phyloP scores from a whole-genome alignment of 2,329 filamentous ascomycete species.

The Rutstroemia sydowiana region DNA sequence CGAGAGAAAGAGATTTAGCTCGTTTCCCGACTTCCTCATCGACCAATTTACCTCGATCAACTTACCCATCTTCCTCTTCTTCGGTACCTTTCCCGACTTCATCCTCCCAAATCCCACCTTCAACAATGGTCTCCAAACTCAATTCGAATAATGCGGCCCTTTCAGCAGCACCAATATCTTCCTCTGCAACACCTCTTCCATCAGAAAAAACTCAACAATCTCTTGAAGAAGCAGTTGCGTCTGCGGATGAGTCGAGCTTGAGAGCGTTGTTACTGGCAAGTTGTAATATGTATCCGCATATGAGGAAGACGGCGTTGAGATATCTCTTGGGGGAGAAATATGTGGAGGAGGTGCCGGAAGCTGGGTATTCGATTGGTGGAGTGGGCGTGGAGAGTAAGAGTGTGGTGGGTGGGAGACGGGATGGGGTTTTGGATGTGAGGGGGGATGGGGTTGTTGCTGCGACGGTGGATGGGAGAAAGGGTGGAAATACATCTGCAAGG shows the following conservation, averaged over 20 bases:
- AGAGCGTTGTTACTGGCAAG: neutral
- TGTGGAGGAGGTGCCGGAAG: neutral
- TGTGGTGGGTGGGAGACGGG: neutral
- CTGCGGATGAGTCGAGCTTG: neutral
- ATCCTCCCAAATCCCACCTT: no score
- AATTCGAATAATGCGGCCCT: no score
- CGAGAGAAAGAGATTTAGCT: no score
- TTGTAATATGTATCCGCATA: neutral
- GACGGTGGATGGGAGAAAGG: neutral
- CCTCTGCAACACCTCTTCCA: neutral
- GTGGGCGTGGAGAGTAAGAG: neutral
- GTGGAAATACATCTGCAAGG: no score
- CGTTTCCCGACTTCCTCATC: no score
- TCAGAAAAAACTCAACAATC: neutral
- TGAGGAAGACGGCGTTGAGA: neutral
- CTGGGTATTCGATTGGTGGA: neutral
- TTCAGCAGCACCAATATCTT: neutral
- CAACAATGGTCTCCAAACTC: no score
- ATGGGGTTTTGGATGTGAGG: neutral
- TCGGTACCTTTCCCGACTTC: no score
- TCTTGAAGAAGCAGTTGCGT: neutral
- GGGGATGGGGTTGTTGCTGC: no score
- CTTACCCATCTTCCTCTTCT: no score
- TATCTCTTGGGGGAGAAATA: neutral
- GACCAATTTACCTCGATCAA: no score